Evolutionary conservation across 176 grass and related monocot species (phyloP).

Genomic region (Tuctoria greenei): DNA sequence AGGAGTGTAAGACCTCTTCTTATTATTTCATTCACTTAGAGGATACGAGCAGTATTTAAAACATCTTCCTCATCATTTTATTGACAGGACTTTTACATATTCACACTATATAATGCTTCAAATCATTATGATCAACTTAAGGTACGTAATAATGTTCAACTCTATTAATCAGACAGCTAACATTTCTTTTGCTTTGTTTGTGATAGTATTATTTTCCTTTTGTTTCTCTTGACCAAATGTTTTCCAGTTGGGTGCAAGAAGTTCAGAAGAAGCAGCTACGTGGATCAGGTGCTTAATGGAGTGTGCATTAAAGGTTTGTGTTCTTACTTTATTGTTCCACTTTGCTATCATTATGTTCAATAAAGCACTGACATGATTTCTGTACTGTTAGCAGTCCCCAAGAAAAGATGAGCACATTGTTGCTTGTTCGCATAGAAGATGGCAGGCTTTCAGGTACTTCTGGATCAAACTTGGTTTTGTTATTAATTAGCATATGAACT

Average conservation of each 20-base stretch:
- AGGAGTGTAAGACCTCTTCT: slow-evolving; percentile 65
- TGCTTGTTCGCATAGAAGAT: slow-evolving; percentile 72
- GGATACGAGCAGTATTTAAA: slow-evolving; percentile 4
- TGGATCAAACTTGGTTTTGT: slow-evolving; percentile 24
- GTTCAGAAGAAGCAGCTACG: slow-evolving; percentile 93
- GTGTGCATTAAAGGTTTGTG: slow-evolving; percentile 63
- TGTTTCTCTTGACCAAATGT: slow-evolving; percentile 10
- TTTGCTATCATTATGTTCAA: slow-evolving; percentile 24
- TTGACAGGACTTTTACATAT: slow-evolving; percentile 83
- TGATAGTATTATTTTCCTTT: slow-evolving; percentile 15
- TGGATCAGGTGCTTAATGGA: slow-evolving; percentile 90
- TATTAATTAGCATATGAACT: slow-evolving; percentile 12
- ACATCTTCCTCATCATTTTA: slow-evolving; percentile 11
- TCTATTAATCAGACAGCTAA: slow-evolving; percentile 1
- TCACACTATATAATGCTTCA: slow-evolving; percentile 85
- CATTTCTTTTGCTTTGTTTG: slow-evolving; percentile 27
- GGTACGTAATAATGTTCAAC: slow-evolving; percentile 43
- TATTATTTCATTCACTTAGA: slow-evolving; percentile 9
- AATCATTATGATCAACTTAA: slow-evolving; percentile 86
- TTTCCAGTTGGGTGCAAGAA: slow-evolving; percentile 90
- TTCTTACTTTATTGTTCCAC: slow-evolving; percentile 35
- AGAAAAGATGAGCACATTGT: slow-evolving; percentile 68
- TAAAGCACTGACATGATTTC: slow-evolving; percentile 37
- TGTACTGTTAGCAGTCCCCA: slow-evolving; percentile 37
- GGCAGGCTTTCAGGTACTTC: slow-evolving; percentile 74